Conservation (phyloP, 2,329 filamentous ascomycete genomes). For the Fusarium kyushuense region DNA sequence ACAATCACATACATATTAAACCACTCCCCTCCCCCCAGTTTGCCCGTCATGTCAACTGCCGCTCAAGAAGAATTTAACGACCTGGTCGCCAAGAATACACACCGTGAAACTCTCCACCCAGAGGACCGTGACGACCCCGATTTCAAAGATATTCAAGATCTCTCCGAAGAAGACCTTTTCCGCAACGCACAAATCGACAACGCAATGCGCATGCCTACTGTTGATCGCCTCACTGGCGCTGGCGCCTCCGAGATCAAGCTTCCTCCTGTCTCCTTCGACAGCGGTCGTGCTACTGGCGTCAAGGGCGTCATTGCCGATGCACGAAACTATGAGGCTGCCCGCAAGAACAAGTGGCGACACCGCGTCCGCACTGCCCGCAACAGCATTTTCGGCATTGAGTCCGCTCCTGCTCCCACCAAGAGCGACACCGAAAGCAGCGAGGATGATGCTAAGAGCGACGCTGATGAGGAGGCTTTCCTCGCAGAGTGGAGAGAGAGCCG, state of each 20-base stretch:
- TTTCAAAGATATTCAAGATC: conserved; percentile 63
- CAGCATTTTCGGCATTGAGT: conserved; percentile 65
- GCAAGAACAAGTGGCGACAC: conserved; percentile 66
- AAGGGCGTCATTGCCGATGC: conserved; percentile 91
- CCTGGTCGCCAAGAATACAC: conserved; percentile 69
- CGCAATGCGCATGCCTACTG: conserved; percentile 73
- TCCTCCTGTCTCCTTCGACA: conserved; percentile 72
- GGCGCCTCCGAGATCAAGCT: conserved; percentile 66
- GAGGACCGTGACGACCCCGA: conserved; percentile 68
- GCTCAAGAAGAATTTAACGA: conserved; percentile 76
- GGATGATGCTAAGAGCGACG: conserved; percentile 60
- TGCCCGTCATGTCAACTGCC: conserved; percentile 66
- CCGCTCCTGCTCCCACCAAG: conserved; percentile 41
- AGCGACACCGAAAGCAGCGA: conserved; percentile 63
- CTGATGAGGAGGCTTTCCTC: conserved; percentile 85
- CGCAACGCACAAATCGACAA: conserved; percentile 69
- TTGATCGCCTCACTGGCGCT: conserved; percentile 55
- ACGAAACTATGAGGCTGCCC: conserved; percentile 78
- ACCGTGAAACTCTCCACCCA: conserved; percentile 62
- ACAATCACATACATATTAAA: conserved; percentile 46
- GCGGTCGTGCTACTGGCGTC: conserved; percentile 79
- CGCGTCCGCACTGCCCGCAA: conserved; percentile 65
- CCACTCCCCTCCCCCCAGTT: conserved; percentile 22
- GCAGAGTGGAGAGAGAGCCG: conserved; percentile 86
- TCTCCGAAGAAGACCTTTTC: conserved; percentile 67